Base-by-base conservation (phyloP, 2,329 filamentous ascomycete species). In the Elsinoe australis region DNA sequence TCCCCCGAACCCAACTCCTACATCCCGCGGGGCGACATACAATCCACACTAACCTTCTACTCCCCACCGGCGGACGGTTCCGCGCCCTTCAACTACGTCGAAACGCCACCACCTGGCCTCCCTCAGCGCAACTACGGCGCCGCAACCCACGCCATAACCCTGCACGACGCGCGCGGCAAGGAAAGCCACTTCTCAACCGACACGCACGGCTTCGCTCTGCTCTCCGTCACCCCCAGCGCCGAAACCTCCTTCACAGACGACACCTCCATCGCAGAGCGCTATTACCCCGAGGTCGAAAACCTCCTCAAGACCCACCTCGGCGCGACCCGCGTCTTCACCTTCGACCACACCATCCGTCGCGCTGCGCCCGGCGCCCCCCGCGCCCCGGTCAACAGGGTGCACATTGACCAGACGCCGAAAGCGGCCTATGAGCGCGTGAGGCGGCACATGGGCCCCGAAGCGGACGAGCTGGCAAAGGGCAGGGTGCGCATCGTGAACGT, bases 341-440 rank as follows among this genome's bases (percentile, higher is more conserved):
- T 94, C 67, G 87, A 94, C 71, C 85, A 95, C 69, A 94, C 87
- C 5, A 79, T 94, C 63, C 83, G 88, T n/a, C 78, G 84, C 33
- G 71, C 78, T 8, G 61, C 66, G 1, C 74, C 79, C 0, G 65
- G 70, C 47, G 76, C 83, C 0, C 64, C 65, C n/a, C 78, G 87
- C 39, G 71, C 69, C 1, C 87, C 88, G 1, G 87, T 94, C 0
- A 77, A 72, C 9, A 66, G 76, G 32, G 85, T 85, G 0, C 88
- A 95, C 65, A 84, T 94, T 53, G 88, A 95, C 63, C 88, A 95
- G 67, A 92, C 87, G 0, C 66, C 75, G 5, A 64, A 64, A 12
- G 82, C 84, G 0, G 80, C 84, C 0, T 73, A 68, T 7, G 72
- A 77, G 61, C 83, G 87, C 39, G 83, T 94, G 2, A 69, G 70